Evolutionary conservation across 2,329 filamentous ascomycete species (phyloP).

Genomic region (Claviceps pazoutovae): DNA sequence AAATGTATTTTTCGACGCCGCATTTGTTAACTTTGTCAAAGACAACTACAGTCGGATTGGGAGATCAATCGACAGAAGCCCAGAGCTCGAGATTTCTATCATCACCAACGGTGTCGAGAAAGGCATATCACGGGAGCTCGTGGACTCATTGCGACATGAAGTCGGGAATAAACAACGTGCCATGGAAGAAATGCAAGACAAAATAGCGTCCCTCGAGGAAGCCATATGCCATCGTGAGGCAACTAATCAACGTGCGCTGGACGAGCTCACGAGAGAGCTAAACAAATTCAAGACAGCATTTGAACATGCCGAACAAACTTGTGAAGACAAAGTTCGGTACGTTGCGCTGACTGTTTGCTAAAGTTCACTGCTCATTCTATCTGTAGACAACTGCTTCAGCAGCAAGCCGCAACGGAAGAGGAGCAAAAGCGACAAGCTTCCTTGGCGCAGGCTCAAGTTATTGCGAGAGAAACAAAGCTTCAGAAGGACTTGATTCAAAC

Average conservation of each 20-base stretch:
- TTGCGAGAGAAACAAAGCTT: slow-evolving; percentile 14
- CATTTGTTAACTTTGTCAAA: slow-evolving; percentile 88
- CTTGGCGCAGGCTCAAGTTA: slow-evolving; percentile 8
- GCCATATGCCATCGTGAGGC: slow-evolving; percentile 58
- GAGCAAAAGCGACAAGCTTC: slow-evolving; percentile 13
- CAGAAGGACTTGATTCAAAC: slow-evolving; percentile 28
- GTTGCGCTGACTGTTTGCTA: slow-evolving; percentile 10
- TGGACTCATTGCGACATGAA: slow-evolving; percentile 70
- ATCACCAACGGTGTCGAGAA: slow-evolving; percentile 69
- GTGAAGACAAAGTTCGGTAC: slow-evolving; percentile 37
- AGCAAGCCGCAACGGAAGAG: slow-evolving; percentile 14
- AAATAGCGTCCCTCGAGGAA: slow-evolving; percentile 32
- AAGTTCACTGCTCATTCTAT: neutral
- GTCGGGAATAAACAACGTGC: slow-evolving; percentile 54
- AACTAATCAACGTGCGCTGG: slow-evolving; percentile 54
- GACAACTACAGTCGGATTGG: slow-evolving; percentile 83
- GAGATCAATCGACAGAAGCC: slow-evolving; percentile 80
- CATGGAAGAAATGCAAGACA: slow-evolving; percentile 32
- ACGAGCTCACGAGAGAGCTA: slow-evolving; percentile 25
- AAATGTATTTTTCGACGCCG: slow-evolving; percentile 71
- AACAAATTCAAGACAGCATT: slow-evolving; percentile 18
- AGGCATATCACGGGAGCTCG: slow-evolving; percentile 83
- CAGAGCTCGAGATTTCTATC: slow-evolving; percentile 72
- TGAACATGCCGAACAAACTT: slow-evolving; percentile 13
- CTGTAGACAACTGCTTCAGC: slow-evolving; percentile 6